Evolutionary conservation across 495 filamentous ascomycete species (phyloP).

Genomic region (Penicillium maclennaniae): DNA sequence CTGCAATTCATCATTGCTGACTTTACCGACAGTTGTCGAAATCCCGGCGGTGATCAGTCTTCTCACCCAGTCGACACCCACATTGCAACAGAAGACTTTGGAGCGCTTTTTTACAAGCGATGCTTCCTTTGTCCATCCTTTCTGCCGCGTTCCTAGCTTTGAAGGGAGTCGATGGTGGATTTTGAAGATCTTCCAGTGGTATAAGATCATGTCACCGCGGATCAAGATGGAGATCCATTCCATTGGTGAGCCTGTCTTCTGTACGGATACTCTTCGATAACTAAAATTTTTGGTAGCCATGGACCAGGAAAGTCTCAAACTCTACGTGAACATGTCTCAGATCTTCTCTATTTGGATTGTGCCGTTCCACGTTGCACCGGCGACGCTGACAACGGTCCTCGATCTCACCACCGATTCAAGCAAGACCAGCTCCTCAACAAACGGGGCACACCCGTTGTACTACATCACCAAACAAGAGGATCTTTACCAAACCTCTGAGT

Average conservation of each 20-base stretch:
- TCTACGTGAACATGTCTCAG: constrained; percentile 70
- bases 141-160: constrained; percentile 66
- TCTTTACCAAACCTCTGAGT: constrained; percentile 75
- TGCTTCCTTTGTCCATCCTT: constrained; percentile 74
- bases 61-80: constrained; percentile 61
- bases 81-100: constrained; percentile 58
- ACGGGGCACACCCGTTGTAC: constrained; percentile 43
- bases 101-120: constrained; percentile 65
- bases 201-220: constrained; percentile 75
- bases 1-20: not conserved
- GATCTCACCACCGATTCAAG: constrained; percentile 42
- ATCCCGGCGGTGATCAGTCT: constrained; percentile 60
- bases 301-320: constrained; percentile 56
- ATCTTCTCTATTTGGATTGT: constrained; percentile 73
- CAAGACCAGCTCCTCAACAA: constrained; percentile 19
- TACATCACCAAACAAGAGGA: constrained; percentile 76
- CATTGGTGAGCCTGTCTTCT: constrained; percentile 47
- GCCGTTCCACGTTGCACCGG: constrained; percentile 65
- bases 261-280: not conserved
- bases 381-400: constrained; percentile 70
- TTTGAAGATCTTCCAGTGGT: constrained; percentile 75
- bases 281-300: constrained; percentile 48
- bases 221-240: constrained; percentile 68
- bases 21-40: constrained; percentile 37
- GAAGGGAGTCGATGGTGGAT: constrained; percentile 57